Conservation (phyloP, 371 early-diverging fungal species). For the Polyrhizophydium stewartii region DNA sequence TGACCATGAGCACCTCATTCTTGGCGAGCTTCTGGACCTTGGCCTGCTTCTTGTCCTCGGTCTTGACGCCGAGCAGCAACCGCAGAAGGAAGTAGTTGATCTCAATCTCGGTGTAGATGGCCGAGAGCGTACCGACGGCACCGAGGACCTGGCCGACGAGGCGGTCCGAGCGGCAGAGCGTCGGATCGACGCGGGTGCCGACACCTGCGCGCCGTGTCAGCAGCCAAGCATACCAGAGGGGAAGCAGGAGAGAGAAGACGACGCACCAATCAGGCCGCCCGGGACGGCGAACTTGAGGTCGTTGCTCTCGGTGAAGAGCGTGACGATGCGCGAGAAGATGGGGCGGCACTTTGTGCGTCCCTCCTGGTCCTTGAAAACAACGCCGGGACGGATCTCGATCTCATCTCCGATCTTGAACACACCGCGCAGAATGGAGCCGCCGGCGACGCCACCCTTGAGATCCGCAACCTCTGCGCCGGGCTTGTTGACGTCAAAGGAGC, state of each 20-base stretch:
- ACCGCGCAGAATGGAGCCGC: slow-evolving; percentile 98
- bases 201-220: slow-evolving; percentile 57
- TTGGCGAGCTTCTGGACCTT: slow-evolving; percentile 90
- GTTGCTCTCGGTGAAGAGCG: slow-evolving; percentile 94
- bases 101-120: slow-evolving; percentile 94
- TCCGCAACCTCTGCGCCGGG: slow-evolving; percentile 97
- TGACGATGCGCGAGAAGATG: slow-evolving; percentile 89
- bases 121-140: slow-evolving; percentile 91
- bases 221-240: background rate
- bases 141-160: slow-evolving; percentile 99
- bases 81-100: slow-evolving; percentile 97
- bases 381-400: slow-evolving; percentile 99
- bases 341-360: slow-evolving; percentile 89
- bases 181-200: slow-evolving; percentile 99
- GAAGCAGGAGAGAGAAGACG: background rate
- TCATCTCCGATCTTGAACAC: slow-evolving; percentile 95
- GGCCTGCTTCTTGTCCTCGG: slow-evolving; percentile 94
- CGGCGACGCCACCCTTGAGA: slow-evolving; percentile 99
- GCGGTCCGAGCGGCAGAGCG: slow-evolving; percentile 98
- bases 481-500: slow-evolving; percentile 99
- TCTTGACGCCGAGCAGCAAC: slow-evolving; percentile 93
- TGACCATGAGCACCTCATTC: slow-evolving; percentile 96
- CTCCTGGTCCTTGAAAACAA: slow-evolving; percentile 88
- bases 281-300: slow-evolving; percentile 97
- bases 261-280: slow-evolving; percentile 94